Conservation (phyloP, 768 basidiomycete species). For the Lactifluus echinatus region DNA sequence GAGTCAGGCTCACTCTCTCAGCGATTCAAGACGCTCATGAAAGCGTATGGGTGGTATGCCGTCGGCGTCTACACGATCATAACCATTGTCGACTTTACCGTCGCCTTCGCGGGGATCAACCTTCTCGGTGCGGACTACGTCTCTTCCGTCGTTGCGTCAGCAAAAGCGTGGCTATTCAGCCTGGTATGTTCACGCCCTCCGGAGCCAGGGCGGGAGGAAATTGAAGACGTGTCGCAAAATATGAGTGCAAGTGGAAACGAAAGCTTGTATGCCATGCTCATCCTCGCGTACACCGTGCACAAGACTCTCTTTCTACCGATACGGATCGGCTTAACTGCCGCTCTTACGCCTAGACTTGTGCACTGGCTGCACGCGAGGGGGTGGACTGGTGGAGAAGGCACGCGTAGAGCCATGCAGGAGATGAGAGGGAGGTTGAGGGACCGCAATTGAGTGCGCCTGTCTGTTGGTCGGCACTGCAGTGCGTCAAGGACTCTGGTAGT, state of each 20-base stretch:
- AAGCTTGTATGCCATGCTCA: conserved; percentile 84
- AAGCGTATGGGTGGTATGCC: conserved; percentile 93
- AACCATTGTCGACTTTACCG: conserved; percentile 67
- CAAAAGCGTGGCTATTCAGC: conserved; percentile 40
- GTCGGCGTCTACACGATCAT: conserved; percentile 80
- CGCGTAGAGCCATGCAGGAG: conserved; percentile 49
- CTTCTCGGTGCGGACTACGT: conserved; percentile 89
- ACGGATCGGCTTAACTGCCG: conserved; percentile 81
- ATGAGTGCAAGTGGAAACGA: conserved; percentile 42
- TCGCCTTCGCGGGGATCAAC: conserved; percentile 79
- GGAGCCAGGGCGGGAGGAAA: conserved; percentile 61
- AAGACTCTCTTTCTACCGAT: conserved; percentile 90
- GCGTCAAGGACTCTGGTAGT: background rate
- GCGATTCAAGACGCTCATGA: conserved; percentile 74
- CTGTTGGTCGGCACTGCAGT: conserved; percentile 16
- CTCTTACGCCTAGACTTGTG: conserved; percentile 78
- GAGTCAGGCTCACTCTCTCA: conserved; percentile 54
- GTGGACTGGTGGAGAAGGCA: conserved; percentile 72
- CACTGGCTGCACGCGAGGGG: conserved; percentile 72
- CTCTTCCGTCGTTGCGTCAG: conserved; percentile 49
- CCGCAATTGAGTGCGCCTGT: conserved; percentile 15
- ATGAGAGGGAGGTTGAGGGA: conserved; percentile 32
- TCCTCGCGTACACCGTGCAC: conserved; percentile 91
- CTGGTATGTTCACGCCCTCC: conserved; percentile 45
- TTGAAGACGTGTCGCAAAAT: conserved; percentile 35